These are phyloP conservation scores for Microascus cirrosus DNA, from an alignment of 2,329 filamentous ascomycete genomes.

Conservation along the genomic window DNA sequence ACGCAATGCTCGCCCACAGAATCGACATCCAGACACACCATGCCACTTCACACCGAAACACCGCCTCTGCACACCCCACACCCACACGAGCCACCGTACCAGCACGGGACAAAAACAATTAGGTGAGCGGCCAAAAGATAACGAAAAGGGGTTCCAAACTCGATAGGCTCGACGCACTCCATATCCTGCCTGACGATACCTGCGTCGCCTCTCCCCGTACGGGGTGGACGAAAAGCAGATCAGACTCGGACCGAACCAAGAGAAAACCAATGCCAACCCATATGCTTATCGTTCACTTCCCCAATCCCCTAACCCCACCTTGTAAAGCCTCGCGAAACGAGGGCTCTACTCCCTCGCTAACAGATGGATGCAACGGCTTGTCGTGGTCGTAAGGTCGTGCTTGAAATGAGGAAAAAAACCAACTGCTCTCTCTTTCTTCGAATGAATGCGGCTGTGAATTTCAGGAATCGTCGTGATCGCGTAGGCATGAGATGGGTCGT, in stretches of 20 bases:
- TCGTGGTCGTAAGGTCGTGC: not conserved
- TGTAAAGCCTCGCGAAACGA: not conserved
- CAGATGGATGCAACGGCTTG: not conserved
- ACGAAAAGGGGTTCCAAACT: not conserved
- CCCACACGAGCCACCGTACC: not conserved
- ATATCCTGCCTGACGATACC: not conserved
- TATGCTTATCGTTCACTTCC: not conserved
- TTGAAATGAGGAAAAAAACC: not conserved
- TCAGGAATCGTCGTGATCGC: conserved; percentile 1
- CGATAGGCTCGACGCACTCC: not conserved
- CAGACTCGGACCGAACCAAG: not conserved
- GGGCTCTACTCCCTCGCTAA: not conserved
- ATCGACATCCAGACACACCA: not conserved
- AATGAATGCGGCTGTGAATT: conserved; percentile 1
- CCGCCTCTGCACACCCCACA: not conserved
- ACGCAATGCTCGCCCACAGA: not conserved
- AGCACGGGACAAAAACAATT: not conserved
- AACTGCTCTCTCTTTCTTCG: not conserved
- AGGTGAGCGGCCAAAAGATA: not conserved
- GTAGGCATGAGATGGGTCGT: conserved; percentile 8
- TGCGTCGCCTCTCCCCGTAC: not conserved
- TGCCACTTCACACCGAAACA: not conserved
- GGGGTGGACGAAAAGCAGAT: not conserved
- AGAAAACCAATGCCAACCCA: not conserved
- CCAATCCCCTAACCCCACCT: not conserved